These are phyloP conservation scores for Tuber indicum DNA, from an alignment of 495 filamentous ascomycete species.

Conservation along the genomic window DNA sequence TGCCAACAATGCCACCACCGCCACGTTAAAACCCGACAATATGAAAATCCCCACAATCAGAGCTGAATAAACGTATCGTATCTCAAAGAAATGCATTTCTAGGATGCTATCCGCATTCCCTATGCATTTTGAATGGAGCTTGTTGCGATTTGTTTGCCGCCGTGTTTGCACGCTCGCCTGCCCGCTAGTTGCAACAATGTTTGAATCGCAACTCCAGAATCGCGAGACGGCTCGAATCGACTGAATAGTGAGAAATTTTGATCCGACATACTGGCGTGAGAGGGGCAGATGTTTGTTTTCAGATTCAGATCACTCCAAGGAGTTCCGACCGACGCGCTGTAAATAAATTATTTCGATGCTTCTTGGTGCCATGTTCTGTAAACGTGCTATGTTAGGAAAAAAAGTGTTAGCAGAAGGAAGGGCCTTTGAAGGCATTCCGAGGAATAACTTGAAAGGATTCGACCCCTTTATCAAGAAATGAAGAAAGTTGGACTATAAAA, in stretches of 20 bases:
- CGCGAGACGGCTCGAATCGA: constrained; percentile 15
- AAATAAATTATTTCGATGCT: background rate
- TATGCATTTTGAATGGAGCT: background rate
- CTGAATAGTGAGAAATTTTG: constrained; percentile 3
- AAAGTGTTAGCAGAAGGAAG: constrained; percentile 7
- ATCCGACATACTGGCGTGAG: background rate
- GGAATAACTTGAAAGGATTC: constrained; percentile 7
- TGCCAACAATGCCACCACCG: background rate
- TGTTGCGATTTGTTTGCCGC: constrained; percentile 22
- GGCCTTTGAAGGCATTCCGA: constrained; percentile 12
- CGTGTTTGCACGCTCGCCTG: constrained; percentile 10
- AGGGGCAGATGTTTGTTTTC: background rate
- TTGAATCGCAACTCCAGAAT: constrained; percentile 21
- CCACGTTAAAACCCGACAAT: background rate
- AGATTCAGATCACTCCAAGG: constrained; percentile 14
- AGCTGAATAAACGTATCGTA: background rate
- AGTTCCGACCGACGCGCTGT: constrained; percentile 15
- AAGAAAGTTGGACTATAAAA: constrained; percentile 13
- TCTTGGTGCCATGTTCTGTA: background rate
- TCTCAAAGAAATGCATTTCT: background rate
- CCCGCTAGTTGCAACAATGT: constrained; percentile 14
- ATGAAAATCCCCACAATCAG: background rate
- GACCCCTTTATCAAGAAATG: constrained; percentile 4
- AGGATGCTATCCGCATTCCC: background rate
- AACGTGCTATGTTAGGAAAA: background rate